These are phyloP conservation scores for Eremochloa ophiuroides DNA, from an alignment of 176 grass and related monocot species.

Conservation along the genomic window DNA sequence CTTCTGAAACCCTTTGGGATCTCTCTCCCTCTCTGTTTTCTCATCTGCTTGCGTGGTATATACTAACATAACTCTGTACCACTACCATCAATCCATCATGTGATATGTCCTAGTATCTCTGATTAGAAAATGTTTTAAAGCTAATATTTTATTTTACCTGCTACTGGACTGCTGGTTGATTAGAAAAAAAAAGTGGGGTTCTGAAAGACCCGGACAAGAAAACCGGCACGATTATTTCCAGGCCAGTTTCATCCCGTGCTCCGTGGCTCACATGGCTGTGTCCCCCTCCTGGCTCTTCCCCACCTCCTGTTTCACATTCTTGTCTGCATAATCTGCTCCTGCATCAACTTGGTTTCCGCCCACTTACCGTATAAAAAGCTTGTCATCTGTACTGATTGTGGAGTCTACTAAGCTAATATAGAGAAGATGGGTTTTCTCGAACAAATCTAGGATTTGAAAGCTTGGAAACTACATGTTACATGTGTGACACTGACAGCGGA, in stretches of 20 bases:
- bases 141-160: neutral
- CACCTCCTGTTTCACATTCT: slow-evolving; percentile 27
- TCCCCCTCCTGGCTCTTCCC: neutral
- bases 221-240: slow-evolving; percentile 17
- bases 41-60: neutral
- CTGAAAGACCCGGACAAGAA: slow-evolving; percentile 21
- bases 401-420: no score
- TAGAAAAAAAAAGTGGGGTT: neutral
- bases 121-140: slow-evolving; percentile 7
- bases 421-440: slow-evolving; percentile 17
- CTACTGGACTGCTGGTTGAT: neutral
- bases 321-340: neutral
- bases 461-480: neutral
- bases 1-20: neutral
- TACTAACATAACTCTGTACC: neutral
- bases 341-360: neutral
- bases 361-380: neutral
- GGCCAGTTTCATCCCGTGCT: slow-evolving; percentile 11
- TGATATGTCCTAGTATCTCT: slow-evolving; percentile 26
- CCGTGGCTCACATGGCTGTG: slow-evolving; percentile 38
- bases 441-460: slow-evolving; percentile 38
- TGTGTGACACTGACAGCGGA: slow-evolving; percentile 13
- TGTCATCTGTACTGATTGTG: neutral
- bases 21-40: neutral
- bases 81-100: slow-evolving; percentile 26